Evolutionary conservation across 1,139 yeast species (phyloP).

Genomic region (Suhomyces choctaworum): DNA sequence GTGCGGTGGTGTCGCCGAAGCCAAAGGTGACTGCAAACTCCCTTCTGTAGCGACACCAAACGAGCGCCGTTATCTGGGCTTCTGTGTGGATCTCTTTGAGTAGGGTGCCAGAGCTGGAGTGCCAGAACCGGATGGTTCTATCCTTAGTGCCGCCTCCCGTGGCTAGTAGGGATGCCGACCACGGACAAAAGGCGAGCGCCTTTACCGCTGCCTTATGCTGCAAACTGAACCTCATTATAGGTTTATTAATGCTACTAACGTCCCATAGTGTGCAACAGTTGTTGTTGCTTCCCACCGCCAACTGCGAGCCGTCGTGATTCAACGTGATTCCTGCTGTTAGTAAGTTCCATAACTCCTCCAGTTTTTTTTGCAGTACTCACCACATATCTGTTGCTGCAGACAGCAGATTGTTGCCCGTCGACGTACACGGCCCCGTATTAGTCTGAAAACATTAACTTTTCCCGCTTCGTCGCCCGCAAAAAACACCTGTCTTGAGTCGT

Average conservation of each 20-base stretch:
- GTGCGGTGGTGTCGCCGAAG: constrained; percentile 49
- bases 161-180: constrained; percentile 41
- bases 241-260: constrained; percentile 39
- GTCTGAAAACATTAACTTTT: constrained; percentile 47
- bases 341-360: constrained; percentile 4
- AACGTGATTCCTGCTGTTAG: constrained; percentile 51
- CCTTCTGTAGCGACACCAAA: constrained; percentile 67
- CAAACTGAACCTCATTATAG: constrained; percentile 46
- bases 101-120: constrained; percentile 71
- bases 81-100: constrained; percentile 55
- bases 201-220: constrained; percentile 47
- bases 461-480: constrained; percentile 75
- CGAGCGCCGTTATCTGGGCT: constrained; percentile 76
- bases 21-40: constrained; percentile 83
- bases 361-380: constrained; percentile 28
- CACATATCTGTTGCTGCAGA: constrained; percentile 70
- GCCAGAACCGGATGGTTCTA: constrained; percentile 72
- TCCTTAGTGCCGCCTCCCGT: constrained; percentile 50
- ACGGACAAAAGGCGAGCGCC: constrained; percentile 48
- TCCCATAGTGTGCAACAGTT: constrained; percentile 72
- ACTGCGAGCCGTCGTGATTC: constrained; percentile 44
- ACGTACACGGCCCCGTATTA: constrained; percentile 22
- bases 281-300: constrained; percentile 76
- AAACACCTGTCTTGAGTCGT: constrained; percentile 43
- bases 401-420: constrained; percentile 33